Conservation (phyloP, 768 basidiomycete genomes). For the Fomitopsis serialis region DNA sequence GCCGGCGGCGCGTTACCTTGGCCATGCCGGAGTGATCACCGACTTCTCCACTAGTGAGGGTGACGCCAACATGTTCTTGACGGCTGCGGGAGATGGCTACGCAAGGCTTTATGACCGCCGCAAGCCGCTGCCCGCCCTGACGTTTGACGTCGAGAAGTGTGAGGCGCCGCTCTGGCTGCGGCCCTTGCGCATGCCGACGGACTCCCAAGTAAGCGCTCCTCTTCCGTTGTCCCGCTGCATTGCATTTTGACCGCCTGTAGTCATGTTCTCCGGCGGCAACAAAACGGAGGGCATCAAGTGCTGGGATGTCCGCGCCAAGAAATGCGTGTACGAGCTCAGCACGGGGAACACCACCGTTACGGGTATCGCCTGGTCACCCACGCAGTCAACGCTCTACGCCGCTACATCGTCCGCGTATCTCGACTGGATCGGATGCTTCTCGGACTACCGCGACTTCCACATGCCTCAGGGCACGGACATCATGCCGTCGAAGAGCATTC, state of each 20-base stretch:
- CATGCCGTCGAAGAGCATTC: no score
- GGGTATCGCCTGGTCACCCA: constrained; percentile 28
- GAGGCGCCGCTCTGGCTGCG: no score
- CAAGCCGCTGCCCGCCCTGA: constrained; percentile 30
- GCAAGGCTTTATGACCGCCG: constrained; percentile 36
- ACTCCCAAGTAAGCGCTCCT: constrained; percentile 26
- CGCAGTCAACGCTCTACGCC: constrained; percentile 27
- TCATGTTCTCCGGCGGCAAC: constrained; percentile 26
- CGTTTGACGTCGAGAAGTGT: constrained; percentile 25
- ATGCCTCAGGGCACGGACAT: no score
- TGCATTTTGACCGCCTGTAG: not conserved
- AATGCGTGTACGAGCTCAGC: constrained; percentile 34
- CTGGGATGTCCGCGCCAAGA: constrained; percentile 36
- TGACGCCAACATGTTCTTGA: constrained; percentile 33
- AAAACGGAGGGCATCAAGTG: constrained; percentile 30
- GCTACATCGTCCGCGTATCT: constrained; percentile 29
- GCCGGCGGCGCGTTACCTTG: constrained; percentile 28
- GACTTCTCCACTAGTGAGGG: constrained; percentile 29
- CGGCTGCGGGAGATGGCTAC: constrained; percentile 31
- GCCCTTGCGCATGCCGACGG: constrained; percentile 32
- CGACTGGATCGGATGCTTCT: constrained; percentile 18
- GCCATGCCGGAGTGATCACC: constrained; percentile 29
- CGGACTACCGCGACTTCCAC: constrained; percentile 14
- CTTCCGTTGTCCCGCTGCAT: not conserved
- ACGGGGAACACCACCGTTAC: constrained; percentile 39